These are phyloP conservation scores for Rhynchospora pubera DNA, from an alignment of 176 grass and related monocot genomes.

Conservation along the genomic window DNA sequence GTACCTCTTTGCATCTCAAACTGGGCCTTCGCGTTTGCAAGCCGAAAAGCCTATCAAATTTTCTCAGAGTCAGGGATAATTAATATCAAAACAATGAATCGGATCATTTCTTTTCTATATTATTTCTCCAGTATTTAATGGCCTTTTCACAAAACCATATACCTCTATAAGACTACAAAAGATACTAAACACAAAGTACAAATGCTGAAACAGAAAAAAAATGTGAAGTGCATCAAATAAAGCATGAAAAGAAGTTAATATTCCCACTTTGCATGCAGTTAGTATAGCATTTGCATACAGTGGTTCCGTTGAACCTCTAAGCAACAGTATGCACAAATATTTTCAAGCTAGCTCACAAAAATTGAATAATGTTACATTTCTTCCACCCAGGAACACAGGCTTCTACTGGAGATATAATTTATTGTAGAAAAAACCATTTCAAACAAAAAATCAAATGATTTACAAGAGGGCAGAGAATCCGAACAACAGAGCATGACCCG, in stretches of 20 bases:
- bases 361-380: constrained; percentile 20
- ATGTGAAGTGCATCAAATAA: constrained; percentile 1
- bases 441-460: constrained; percentile 25
- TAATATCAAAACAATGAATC: not conserved
- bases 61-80: not conserved
- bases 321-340: constrained; percentile 9
- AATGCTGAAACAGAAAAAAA: constrained; percentile 2
- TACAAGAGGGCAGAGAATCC: not conserved
- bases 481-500: not conserved
- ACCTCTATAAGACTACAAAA: not conserved
- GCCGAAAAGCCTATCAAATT: not conserved
- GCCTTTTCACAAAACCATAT: not conserved
- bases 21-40: not conserved
- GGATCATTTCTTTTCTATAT: not conserved
- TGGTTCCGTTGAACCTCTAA: constrained; percentile 3
- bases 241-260: constrained; percentile 13
- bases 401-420: not conserved
- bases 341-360: constrained; percentile 13
- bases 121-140: not conserved
- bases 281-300: constrained; percentile 12
- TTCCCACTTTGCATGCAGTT: constrained; percentile 15
- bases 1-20: not conserved
- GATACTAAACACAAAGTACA: not conserved
- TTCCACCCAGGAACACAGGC: not conserved
- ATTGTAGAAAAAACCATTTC: constrained; percentile 21